These are phyloP conservation scores for Protomyces arabidopsidicola DNA, from an alignment of 1,139 yeast genomes.

Conservation along the genomic window DNA sequence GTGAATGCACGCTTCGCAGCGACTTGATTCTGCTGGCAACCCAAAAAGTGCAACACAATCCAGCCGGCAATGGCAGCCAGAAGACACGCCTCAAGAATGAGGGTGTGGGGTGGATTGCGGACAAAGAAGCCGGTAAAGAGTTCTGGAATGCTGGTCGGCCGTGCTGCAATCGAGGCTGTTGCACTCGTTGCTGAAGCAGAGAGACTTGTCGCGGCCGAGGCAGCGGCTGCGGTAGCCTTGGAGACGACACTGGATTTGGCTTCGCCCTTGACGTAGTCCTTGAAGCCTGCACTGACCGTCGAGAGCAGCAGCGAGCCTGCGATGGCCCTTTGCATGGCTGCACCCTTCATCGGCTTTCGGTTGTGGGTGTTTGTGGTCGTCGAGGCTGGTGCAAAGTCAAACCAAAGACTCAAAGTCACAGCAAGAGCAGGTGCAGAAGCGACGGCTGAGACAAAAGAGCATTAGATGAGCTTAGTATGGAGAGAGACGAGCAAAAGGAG, in stretches of 20 bases:
- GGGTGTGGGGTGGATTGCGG: slow-evolving; percentile 41
- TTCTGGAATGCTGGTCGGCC: neutral
- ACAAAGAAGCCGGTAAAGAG: slow-evolving; percentile 14
- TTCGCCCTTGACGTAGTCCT: neutral
- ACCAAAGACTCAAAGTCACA: neutral
- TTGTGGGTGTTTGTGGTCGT: neutral
- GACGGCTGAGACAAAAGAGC: no score
- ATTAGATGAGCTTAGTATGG: no score
- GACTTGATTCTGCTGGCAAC: slow-evolving; percentile 31
- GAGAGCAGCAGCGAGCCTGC: neutral
- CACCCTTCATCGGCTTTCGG: neutral
- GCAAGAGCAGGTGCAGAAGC: no score
- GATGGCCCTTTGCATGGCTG: neutral
- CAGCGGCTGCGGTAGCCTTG: neutral
- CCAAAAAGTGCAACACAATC: slow-evolving; percentile 39
- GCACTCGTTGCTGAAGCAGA: neutral
- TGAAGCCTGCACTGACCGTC: neutral
- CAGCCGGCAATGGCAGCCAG: slow-evolving; percentile 50
- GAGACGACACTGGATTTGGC: neutral
- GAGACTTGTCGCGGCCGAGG: neutral
- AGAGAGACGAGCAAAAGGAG: no score
- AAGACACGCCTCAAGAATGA: slow-evolving; percentile 68
- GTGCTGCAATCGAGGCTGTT: neutral
- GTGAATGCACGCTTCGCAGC: slow-evolving; percentile 31
- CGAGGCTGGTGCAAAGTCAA: neutral